A percentile compares a stretch with the other conserved stretches of the same genome.
phyloP scores from a whole-genome alignment of 805 yeast genomes.

The Metschnikowia aberdeeniae region DNA sequence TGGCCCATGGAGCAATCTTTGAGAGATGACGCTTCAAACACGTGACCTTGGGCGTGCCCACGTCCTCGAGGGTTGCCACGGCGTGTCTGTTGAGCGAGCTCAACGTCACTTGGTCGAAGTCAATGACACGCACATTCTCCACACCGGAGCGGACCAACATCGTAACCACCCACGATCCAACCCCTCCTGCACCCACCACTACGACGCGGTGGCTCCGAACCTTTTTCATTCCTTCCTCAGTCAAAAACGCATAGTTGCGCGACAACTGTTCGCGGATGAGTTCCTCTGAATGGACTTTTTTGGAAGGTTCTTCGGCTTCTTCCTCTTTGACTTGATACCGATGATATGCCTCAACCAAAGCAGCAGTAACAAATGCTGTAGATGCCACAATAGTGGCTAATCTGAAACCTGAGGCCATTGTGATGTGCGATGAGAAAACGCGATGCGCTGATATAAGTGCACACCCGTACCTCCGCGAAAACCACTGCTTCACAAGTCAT shows the following conservation, averaged over 20 bases:
- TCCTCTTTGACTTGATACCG: not conserved
- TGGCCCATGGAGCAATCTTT: constrained; percentile 91
- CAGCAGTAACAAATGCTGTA: constrained; percentile 10
- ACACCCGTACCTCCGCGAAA: not conserved
- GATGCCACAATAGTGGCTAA: constrained; percentile 10
- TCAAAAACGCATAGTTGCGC: constrained; percentile 86
- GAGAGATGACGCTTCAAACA: constrained; percentile 66
- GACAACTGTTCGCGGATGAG: constrained; percentile 89
- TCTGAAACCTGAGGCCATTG: constrained; percentile 8
- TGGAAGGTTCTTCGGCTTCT: not conserved
- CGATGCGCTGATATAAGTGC: constrained; percentile 2
- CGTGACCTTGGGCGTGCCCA: constrained; percentile 86
- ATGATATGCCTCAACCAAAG: constrained; percentile 12
- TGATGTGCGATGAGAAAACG: constrained; percentile 1
- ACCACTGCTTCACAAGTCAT: too few species aligned
- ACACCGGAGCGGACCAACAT: constrained; percentile 92
- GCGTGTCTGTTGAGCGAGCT: constrained; percentile 93
- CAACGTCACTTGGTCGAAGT: constrained; percentile 93
- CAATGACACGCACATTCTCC: constrained; percentile 71
- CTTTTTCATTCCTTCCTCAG: constrained; percentile 75
- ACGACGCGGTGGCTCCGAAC: constrained; percentile 70
- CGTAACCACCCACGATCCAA: constrained; percentile 93
- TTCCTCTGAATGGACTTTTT: constrained; percentile 46
- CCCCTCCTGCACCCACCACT: constrained; percentile 95
- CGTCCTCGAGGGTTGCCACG: constrained; percentile 86